Evolutionary conservation across 768 basidiomycete species (phyloP).

Genomic region (Suillus luteus): DNA sequence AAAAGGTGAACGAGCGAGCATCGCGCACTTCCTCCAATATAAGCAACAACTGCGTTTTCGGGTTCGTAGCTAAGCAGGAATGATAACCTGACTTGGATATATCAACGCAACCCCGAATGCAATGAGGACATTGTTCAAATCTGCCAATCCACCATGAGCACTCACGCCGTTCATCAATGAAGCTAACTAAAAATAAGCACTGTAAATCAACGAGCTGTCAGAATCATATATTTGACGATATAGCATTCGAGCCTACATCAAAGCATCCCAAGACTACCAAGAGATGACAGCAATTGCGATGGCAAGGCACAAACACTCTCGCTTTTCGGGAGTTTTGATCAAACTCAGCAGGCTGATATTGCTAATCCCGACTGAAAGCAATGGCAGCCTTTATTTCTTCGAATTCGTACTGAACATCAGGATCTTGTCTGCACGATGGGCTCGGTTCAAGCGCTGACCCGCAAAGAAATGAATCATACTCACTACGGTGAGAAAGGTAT

Average conservation of each 20-base stretch:
- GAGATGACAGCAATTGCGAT: slow-evolving; percentile 61
- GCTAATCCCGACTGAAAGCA: slow-evolving; percentile 43
- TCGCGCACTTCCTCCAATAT: slow-evolving; percentile 20
- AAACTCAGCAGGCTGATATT: slow-evolving; percentile 47
- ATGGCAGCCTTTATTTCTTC: slow-evolving; percentile 66
- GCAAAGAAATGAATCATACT: slow-evolving; percentile 11
- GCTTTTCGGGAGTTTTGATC: slow-evolving; percentile 53
- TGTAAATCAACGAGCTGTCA: neutral
- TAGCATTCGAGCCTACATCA: slow-evolving; percentile 33
- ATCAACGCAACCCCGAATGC: slow-evolving; percentile 40
- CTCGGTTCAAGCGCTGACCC: neutral
- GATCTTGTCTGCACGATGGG: slow-evolving; percentile 38
- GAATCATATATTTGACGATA: neutral
- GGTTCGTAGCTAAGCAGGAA: slow-evolving; percentile 39
- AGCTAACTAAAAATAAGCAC: slow-evolving; percentile 30
- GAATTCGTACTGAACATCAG: slow-evolving; percentile 61
- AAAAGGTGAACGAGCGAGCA: neutral
- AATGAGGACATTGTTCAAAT: slow-evolving; percentile 56
- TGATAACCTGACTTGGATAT: neutral
- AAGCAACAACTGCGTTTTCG: slow-evolving; percentile 44
- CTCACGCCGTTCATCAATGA: neutral
- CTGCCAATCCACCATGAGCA: slow-evolving; percentile 16
- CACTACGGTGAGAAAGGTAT: slow-evolving; percentile 48
- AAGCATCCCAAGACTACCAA: slow-evolving; percentile 58
- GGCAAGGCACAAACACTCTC: slow-evolving; percentile 55